Evolutionary conservation across 148 eudicot species (phyloP).

Genomic region (Linanthus parryae): DNA sequence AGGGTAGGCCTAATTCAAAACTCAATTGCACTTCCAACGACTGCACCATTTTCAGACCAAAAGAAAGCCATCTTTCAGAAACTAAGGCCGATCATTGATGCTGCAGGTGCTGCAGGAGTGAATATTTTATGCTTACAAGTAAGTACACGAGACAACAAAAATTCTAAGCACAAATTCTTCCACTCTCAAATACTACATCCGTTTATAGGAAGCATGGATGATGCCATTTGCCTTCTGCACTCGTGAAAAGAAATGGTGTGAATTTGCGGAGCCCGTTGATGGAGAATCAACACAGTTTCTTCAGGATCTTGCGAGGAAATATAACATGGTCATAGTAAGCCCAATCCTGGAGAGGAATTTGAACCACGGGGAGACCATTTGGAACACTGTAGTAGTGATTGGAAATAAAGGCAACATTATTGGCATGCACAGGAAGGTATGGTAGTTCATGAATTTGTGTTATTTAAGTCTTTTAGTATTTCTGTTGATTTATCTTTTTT

Average conservation of each 20-base stretch:
- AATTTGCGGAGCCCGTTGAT: slow-evolving; percentile 85
- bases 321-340: slow-evolving; percentile 87
- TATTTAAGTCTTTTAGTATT: neutral
- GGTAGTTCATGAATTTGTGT: too few relatives aligned
- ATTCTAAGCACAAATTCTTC: neutral
- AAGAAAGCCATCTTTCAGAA: slow-evolving; percentile 69
- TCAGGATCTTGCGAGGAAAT: slow-evolving; percentile 66
- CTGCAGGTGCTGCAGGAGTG: slow-evolving; percentile 94
- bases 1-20: slow-evolving; percentile 90
- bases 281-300: slow-evolving; percentile 90
- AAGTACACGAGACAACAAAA: slow-evolving; percentile 5
- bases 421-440: slow-evolving; percentile 89
- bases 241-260: slow-evolving; percentile 95
- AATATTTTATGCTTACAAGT: slow-evolving; percentile 90
- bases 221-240: slow-evolving; percentile 99
- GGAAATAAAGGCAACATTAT: slow-evolving; percentile 93
- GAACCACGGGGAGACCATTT: slow-evolving; percentile 81
- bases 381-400: slow-evolving; percentile 92
- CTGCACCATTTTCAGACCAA: slow-evolving; percentile 64
- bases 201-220: slow-evolving; percentile 86
- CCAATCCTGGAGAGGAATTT: slow-evolving; percentile 94
- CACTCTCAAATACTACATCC: neutral
- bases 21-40: slow-evolving; percentile 71
- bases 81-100: slow-evolving; percentile 75
- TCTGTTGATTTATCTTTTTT: neutral